phyloP scores from a whole-genome alignment of 805 yeast genomes.

The Crinitomyces ghanaensis region DNA sequence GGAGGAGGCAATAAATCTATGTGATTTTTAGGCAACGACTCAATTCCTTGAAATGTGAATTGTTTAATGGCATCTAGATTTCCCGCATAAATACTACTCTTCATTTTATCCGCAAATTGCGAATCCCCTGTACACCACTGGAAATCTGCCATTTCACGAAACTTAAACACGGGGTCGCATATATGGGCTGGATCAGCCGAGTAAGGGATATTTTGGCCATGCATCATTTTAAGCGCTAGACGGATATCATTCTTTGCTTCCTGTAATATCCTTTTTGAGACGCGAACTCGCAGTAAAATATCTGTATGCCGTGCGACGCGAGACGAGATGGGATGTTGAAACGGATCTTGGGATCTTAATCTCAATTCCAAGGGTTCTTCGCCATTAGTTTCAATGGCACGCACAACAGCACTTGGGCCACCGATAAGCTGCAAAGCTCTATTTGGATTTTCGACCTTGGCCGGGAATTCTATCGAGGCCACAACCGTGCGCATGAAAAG shows the following conservation, averaged over 20 bases:
- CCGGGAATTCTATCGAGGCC: conserved; percentile 68
- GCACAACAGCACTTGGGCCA: conserved; percentile 32
- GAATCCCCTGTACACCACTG: conserved; percentile 58
- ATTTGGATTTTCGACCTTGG: conserved; percentile 41
- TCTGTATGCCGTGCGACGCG: conserved; percentile 18
- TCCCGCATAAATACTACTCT: conserved; percentile 32
- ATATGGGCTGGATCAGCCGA: conserved; percentile 53
- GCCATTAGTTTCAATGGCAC: conserved; percentile 24
- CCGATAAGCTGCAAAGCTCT: conserved; percentile 39
- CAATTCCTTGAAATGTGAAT: conserved; percentile 23
- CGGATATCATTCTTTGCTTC: conserved; percentile 32
- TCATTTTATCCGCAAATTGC: conserved; percentile 33
- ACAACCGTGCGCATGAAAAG: no score
- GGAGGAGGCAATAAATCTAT: conserved; percentile 80
- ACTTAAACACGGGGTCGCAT: conserved; percentile 56
- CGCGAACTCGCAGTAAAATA: conserved; percentile 24
- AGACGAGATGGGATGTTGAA: conserved; percentile 40
- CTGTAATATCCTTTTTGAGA: conserved; percentile 22
- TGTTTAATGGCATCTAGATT: conserved; percentile 32
- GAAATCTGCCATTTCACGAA: conserved; percentile 81
- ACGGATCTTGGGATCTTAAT: conserved; percentile 26
- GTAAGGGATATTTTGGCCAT: conserved; percentile 32
- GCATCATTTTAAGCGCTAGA: conserved; percentile 56
- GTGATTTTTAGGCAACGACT: conserved; percentile 24
- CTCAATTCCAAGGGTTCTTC: conserved; percentile 26